These are phyloP conservation scores for Trypanosoma grayi DNA, from an alignment of 208 protist genomes.

Conservation along the genomic window DNA sequence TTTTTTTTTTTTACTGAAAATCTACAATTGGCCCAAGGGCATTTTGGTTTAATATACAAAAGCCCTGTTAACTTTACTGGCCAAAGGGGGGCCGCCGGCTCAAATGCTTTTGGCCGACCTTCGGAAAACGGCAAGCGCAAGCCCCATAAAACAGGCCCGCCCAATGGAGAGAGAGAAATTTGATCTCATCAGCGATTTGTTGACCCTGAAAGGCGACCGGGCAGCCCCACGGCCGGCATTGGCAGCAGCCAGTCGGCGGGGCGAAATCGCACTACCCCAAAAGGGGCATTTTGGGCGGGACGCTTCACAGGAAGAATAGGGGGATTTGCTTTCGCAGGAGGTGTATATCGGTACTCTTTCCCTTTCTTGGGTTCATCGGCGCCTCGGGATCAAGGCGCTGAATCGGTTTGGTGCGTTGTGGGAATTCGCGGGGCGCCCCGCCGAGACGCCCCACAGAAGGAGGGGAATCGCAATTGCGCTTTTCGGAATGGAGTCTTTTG, in stretches of 20 bases:
- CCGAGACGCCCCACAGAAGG: too few species aligned
- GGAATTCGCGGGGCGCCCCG: too few species aligned
- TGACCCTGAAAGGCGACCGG: not conserved
- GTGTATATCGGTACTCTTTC: too few species aligned
- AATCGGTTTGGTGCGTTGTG: too few species aligned
- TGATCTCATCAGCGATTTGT: not conserved
- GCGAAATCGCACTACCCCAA: slow-evolving; percentile 7
- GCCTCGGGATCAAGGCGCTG: too few species aligned
- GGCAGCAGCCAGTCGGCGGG: not conserved
- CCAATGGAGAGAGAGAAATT: slow-evolving; percentile 3
- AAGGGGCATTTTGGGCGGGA: slow-evolving; percentile 6
- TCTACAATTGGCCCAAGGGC: slow-evolving; percentile 12
- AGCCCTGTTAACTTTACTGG: not conserved
- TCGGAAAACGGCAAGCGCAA: not conserved
- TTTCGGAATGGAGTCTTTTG: slow-evolving; percentile 67
- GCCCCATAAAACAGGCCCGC: slow-evolving; percentile 10
- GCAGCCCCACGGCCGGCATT: slow-evolving; percentile 1
- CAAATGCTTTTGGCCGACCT: not conserved
- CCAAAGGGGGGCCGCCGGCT: not conserved
- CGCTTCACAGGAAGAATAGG: too few species aligned
- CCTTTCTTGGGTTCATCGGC: too few species aligned
- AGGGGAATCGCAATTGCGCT: slow-evolving; percentile 71
- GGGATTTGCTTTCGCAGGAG: too few species aligned
- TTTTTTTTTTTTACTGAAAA: slow-evolving; percentile 1
- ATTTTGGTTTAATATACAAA: not conserved